Base-by-base conservation (phyloP, 2,329 filamentous ascomycete species). In the Thermothelomyces thermophilus region DNA sequence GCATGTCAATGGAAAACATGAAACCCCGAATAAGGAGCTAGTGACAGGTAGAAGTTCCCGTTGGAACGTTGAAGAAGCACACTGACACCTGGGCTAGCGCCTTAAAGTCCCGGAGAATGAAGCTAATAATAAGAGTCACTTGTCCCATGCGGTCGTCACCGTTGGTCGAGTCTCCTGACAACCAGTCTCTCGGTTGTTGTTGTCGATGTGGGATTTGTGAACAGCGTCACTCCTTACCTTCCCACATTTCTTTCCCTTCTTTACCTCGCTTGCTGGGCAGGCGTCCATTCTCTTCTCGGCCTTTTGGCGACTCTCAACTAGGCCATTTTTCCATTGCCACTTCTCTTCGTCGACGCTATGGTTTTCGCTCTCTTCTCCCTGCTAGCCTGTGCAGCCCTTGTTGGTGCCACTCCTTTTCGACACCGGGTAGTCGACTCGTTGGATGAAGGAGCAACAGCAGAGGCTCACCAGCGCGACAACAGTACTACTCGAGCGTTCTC, bases 381-480 rank as follows among this genome's bases (percentile, higher is more conserved):
- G 3, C 53, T 67, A n/a, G 56, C 58, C 10, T 62, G 56, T 44
- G 60, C 58, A 13, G 58, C 61, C 4, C 42, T 68, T 17, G 58
- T 57, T 5, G 53, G 56, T 7, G 64, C 64, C 24, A 60, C 49
- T 33, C 61, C 65, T 4, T 50, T 65, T 2, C 48, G 58, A 1
- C 63, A 62, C 2, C 64, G 70, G 28, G 65, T 64, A 6, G 73
- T 74, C 3, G 61, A 64, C 8, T 58, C 66, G 2, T 69, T 76
- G 22, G 62, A 77, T 55, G 61, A 70, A 31, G 68, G 61, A 10
- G 70, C 72, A 6, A 69, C 68, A 26, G 68, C 67, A 4, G 69
- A 75, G 55, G 71, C 72, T 3, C 73, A 75, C 7, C 66, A 67
- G 54, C 66, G 71, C 4, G 73, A 75, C 56, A 58, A 64, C 47